Percentiles rank a stretch among this genome's conserved stretches.
Conservation (phyloP, 2,329 filamentous ascomycete genomes). For the Ophiostoma sp. region DNA sequence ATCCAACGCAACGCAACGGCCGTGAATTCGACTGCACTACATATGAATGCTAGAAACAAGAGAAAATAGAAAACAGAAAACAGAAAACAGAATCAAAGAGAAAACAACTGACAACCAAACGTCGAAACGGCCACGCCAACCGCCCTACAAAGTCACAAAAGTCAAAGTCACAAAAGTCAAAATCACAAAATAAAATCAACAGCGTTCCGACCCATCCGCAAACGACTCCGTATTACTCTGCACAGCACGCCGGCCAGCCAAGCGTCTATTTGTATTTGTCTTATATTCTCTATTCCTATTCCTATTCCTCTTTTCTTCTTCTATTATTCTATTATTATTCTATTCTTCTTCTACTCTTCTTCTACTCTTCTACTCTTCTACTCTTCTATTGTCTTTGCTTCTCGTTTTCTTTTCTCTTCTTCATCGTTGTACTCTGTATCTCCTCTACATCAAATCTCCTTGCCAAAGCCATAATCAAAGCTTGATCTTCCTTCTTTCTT, state of each 20-base stretch:
- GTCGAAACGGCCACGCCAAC: too few relatives aligned
- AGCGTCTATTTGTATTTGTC: not conserved
- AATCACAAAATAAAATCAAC: not conserved
- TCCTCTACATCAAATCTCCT: not conserved
- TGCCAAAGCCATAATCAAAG: not conserved
- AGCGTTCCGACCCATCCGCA: slow-evolving; percentile 13
- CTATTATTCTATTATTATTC: too few relatives aligned
- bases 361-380: too few relatives aligned
- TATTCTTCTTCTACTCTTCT: not conserved
- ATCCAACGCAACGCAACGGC: not conserved
- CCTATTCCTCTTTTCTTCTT: not conserved
- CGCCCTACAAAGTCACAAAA: too few relatives aligned
- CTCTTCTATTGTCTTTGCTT: too few relatives aligned
- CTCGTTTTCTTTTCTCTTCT: too few relatives aligned
- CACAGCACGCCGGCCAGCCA: slow-evolving; percentile 3
- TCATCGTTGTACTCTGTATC: too few relatives aligned
- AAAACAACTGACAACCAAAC: not conserved
- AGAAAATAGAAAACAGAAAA: not conserved
- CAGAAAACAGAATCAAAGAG: not conserved
- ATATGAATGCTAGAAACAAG: too few relatives aligned
- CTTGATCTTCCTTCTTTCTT: not conserved
- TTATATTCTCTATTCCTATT: not conserved
- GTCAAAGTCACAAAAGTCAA: too few relatives aligned
- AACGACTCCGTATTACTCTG: not conserved
- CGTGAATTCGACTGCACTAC: not conserved